Conservation (phyloP, 345 rosid genomes). For the Triadica sebifera region DNA sequence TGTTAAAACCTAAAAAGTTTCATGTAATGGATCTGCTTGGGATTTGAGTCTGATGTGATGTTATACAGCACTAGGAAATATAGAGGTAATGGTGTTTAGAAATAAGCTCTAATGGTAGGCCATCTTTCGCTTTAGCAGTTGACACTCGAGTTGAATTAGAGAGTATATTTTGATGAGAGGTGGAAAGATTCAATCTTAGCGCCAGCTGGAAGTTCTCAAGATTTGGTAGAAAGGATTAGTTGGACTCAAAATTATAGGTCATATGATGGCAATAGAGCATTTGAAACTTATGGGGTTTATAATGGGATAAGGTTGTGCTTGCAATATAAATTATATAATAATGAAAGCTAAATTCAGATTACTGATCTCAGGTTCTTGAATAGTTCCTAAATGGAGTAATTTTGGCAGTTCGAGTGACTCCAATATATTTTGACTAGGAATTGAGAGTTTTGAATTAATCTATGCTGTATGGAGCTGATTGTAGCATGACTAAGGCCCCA, state of each 20-base stretch:
- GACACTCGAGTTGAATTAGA: neutral
- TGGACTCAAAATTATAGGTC: neutral
- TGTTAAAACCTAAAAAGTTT: neutral
- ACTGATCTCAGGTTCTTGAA: neutral
- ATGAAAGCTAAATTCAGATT: neutral
- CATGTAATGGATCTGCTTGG: neutral
- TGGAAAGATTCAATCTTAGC: neutral
- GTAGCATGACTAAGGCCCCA: neutral
- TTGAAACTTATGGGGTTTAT: neutral
- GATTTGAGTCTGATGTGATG: neutral
- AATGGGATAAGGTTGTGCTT: constrained; percentile 7
- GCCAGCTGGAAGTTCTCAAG: neutral
- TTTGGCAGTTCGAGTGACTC: neutral
- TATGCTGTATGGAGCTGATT: neutral
- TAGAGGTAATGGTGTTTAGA: neutral
- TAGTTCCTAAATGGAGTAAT: neutral
- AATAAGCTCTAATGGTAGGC: neutral
- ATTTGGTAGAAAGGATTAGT: neutral
- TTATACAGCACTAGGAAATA: neutral
- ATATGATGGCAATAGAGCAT: neutral
- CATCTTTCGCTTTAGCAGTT: neutral
- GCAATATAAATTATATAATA: neutral
- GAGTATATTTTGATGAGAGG: neutral
- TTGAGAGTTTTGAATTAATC: neutral
- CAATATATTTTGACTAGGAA: neutral